A percentile compares a stretch with the other conserved stretches of the same genome.
Evolutionary conservation across 257 asterid species (phyloP).

Genomic region (Ehretia macrophylla): DNA sequence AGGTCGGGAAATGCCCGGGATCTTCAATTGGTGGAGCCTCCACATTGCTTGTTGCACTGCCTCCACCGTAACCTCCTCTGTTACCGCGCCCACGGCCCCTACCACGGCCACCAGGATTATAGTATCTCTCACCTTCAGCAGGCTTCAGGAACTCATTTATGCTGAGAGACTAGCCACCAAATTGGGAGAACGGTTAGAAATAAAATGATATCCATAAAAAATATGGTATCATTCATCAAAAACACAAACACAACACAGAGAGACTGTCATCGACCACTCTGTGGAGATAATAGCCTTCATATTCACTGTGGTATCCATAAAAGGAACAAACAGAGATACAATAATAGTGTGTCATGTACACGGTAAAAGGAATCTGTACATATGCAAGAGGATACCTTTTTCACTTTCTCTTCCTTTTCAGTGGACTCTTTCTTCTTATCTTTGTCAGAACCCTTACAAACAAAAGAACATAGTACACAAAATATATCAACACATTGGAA

Average conservation of each 20-base stretch:
- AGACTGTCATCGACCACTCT: too few relatives aligned
- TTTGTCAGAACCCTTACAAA: conserved; percentile 60
- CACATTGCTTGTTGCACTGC: conserved; percentile 29
- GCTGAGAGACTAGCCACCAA: conserved; percentile 56
- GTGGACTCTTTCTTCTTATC: conserved; percentile 71
- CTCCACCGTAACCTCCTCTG: conserved; percentile 42
- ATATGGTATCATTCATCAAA: too few relatives aligned
- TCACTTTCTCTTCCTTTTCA: conserved; percentile 80
- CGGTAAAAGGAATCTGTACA: too few relatives aligned
- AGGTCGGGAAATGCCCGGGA: conserved; percentile 67
- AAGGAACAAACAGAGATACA: neutral
- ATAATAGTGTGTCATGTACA: too few relatives aligned
- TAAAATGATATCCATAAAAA: neutral
- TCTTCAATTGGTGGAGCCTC: conserved; percentile 67
- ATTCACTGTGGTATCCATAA: too few relatives aligned
- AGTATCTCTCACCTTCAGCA: conserved; percentile 65
- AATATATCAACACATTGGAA: neutral
- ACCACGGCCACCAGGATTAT: conserved; percentile 55
- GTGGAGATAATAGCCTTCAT: too few relatives aligned
- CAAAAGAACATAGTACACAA: neutral
- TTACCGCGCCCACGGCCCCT: conserved; percentile 67
- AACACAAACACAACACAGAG: too few relatives aligned
- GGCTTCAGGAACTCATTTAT: conserved; percentile 90
- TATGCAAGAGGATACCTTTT: conserved; percentile 69
- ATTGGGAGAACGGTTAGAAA: too few relatives aligned